Base-by-base conservation (phyloP, 148 eudicot genomes). In the Polygonum aviculare region DNA sequence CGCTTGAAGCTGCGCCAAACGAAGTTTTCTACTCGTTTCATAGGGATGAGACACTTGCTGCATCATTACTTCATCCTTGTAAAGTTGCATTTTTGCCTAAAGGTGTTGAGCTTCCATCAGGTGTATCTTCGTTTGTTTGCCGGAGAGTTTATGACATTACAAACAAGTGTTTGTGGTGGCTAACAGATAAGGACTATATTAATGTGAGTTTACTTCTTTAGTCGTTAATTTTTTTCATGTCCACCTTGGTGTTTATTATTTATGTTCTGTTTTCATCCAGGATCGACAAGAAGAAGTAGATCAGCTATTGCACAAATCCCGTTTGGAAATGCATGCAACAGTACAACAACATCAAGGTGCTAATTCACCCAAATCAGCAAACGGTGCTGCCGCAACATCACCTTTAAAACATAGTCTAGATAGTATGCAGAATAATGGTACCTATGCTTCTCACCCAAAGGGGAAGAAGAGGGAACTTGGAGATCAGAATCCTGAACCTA, bases 211-310 rank as follows among this genome's bases (percentile, higher is more conserved):
- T 47, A 36, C 11, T 55, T 16, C n/a, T 22, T 22, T 78, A 40
- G 65, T 3, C 62, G 4, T 22, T 69, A 10, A 21, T 21, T 69
- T 47, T 75, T n/a, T 49, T 63, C 2, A 2, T 47, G 7, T 50
- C 21, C 11, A 21, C 35, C 26, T 41, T 75, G 31, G 6, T 26
- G 40, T 21, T 41, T 39, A 3, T 2, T 77, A 16, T 7, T 11
- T 15, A 39, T 19, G 26, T 49, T 44, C 45, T 77, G 38, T 60
- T 5, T 38, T 80, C 63, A 26, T 55, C 26, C 88, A 95, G 99
- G 99, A 84, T 73, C 91, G 85, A 47, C 99, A 93, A 78, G 87
- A 89, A 88, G 99, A 95, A 87, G 88, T 95, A 87, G 87, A 93
- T 82, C 78, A 87, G 78, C 83, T 95, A 31, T 82, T 95, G 81